Percentiles rank a stretch among this genome's conserved stretches.
Conservation (phyloP, 768 basidiomycete species). For the Chlorophyllum brunneum region DNA sequence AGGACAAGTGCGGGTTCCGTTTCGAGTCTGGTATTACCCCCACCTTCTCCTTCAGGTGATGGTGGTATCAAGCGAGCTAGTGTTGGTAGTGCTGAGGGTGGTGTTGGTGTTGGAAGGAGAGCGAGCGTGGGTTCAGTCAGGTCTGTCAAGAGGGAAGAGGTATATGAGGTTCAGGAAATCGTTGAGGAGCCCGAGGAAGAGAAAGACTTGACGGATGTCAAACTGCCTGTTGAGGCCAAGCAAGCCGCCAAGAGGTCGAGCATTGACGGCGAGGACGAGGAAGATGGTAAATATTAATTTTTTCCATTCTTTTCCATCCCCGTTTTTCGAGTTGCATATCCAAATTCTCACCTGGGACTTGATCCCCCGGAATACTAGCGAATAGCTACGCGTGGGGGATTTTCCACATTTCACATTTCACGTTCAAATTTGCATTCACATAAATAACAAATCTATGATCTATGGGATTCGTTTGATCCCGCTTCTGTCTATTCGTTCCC, state of each 20-base stretch:
- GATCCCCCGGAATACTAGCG: too few species aligned
- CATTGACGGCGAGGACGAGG: constrained; percentile 13
- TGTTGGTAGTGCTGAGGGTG: not conserved
- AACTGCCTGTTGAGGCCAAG: not conserved
- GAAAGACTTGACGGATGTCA: not conserved
- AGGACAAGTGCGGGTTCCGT: constrained; percentile 2
- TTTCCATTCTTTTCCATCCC: constrained; percentile 5
- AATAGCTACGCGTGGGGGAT: not conserved
- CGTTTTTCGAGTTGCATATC: constrained; percentile 6
- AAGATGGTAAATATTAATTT: constrained; percentile 33
- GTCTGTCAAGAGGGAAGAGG: not conserved
- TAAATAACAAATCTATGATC: not conserved
- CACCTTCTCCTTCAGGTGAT: not conserved
- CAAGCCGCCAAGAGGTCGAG: not conserved
- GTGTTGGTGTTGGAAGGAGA: not conserved
- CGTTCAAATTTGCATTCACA: not conserved
- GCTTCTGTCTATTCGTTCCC: too few species aligned
- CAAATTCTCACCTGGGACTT: not conserved
- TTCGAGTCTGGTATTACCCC: not conserved
- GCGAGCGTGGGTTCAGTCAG: constrained; percentile 2
- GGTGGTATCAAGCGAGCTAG: not conserved
- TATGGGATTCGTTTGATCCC: too few species aligned
- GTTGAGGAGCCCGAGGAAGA: constrained; percentile 3
- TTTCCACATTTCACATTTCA: not conserved
- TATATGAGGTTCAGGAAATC: not conserved